Evolutionary conservation across 805 yeast species (phyloP), one percentile per base, ranked within the genome.

Genomic region (Kazachstania taianensis): DNA sequence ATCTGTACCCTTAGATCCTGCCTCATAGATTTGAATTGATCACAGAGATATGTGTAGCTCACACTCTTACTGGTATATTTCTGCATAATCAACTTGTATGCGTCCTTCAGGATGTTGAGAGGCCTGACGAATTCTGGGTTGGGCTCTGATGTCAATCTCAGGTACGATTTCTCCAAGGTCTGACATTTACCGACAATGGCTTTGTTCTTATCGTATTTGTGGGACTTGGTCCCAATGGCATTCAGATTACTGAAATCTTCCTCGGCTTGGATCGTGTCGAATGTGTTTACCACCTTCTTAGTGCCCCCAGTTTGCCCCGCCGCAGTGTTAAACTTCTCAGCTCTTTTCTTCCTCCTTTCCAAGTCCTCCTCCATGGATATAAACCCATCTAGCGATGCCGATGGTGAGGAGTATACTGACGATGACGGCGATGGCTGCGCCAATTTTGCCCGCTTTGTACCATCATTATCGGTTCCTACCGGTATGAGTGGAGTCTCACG

Each of bases 1-100:
- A 81, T 81, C 60, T 89, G 98, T 7, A 89, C 96, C 3, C 94
- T 82, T 44, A 89, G 61, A 60, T 89, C 98, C 59, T 89, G 98
- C 48, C 98, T 68, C 41, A 92, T 70, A 0, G 96, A 82, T 59
- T 87, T 89, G 52, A 89, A 73, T 59, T 89, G 98, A 55, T 84
- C 92, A 52, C 89, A 80, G 9, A 83, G 59, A 55, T 89, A 89
- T 26, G 77, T 67, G 53, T 92, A 92, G 33, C 69, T 67, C 14
- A 69, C 70, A 30, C 63, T 66, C n/a, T 65, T 60, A 4, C 59
- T 59, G 41, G 55, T 42, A 45, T 74, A 77, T 49, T 78, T 79
- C 7, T 60, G 51, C 42, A 73, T 57, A 6, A 89, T 66, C 32
- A 66, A 54, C 16, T 63, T 63, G 29, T 79, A 60, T 2, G 94